Conservation (phyloP, 768 basidiomycete genomes). For the Leccinum subgranulosum region DNA sequence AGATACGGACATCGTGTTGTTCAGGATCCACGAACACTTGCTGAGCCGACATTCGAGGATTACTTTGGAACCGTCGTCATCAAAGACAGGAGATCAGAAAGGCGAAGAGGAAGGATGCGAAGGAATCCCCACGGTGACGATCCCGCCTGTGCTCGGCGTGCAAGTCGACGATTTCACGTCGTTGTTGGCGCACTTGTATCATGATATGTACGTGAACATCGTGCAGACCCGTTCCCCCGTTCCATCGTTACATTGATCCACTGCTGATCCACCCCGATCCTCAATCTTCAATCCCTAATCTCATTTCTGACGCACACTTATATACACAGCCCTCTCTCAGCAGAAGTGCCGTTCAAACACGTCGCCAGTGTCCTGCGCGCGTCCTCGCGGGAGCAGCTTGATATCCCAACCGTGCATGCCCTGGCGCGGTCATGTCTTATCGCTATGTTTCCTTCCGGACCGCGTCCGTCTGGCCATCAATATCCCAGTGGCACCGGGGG, state of each 20-base stretch:
- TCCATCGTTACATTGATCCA: too few species aligned
- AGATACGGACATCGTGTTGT: slow-evolving; percentile 29
- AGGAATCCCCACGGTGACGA: slow-evolving; percentile 16
- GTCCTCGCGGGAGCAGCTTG: slow-evolving; percentile 51
- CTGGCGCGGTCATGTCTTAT: slow-evolving; percentile 42
- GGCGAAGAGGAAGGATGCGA: not conserved
- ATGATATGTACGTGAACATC: slow-evolving; percentile 63
- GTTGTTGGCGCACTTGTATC: slow-evolving; percentile 63
- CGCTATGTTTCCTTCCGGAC: slow-evolving; percentile 48
- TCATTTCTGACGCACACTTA: not conserved
- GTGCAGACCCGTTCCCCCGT: not conserved
- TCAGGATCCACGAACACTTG: slow-evolving; percentile 55
- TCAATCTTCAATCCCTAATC: not conserved
- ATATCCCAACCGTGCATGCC: slow-evolving; percentile 53
- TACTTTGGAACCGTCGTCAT: not conserved
- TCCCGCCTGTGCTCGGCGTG: slow-evolving; percentile 40
- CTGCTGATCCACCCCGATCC: too few species aligned
- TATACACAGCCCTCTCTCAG: slow-evolving; percentile 43
- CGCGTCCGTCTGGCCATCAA: slow-evolving; percentile 40
- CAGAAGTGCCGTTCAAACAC: slow-evolving; percentile 41
- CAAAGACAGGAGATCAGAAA: not conserved
- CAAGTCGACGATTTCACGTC: slow-evolving; percentile 48
- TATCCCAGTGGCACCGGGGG: slow-evolving; percentile 11
- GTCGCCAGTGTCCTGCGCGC: slow-evolving; percentile 56
- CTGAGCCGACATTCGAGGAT: slow-evolving; percentile 48